A percentile compares a stretch with the other conserved stretches of the same genome.
phyloP scores from a whole-genome alignment of 1,284 basidiomycete genomes.

The Porodaedalea pini region DNA sequence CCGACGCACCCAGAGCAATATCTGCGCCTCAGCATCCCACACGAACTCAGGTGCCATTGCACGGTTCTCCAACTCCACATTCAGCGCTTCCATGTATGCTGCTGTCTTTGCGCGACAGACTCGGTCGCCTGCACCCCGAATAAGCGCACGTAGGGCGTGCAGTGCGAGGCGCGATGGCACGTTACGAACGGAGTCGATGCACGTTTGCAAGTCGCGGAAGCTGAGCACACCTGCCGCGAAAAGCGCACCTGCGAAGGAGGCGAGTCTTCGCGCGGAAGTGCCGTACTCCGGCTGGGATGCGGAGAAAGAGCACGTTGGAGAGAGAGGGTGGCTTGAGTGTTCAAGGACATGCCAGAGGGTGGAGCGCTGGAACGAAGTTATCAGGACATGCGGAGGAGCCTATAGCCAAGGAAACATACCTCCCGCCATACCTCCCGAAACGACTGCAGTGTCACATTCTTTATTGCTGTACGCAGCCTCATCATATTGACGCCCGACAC shows the following conservation, averaged over 20 bases:
- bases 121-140: not conserved
- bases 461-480: not conserved
- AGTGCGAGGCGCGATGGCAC: not conserved
- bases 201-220: not conserved
- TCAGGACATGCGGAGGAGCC: too few species aligned
- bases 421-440: constrained; percentile 1
- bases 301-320: too few species aligned
- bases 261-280: too few species aligned
- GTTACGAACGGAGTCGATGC: constrained; percentile 1
- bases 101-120: not conserved
- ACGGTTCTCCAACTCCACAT: not conserved
- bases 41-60: too few species aligned
- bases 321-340: too few species aligned
- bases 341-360: too few species aligned
- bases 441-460: not conserved
- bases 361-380: too few species aligned
- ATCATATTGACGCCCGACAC: not conserved
- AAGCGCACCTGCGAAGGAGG: too few species aligned
- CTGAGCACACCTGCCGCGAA: too few species aligned
- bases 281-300: too few species aligned
- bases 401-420: too few species aligned
- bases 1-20: not conserved
- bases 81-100: not conserved
- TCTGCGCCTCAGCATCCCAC: not conserved
- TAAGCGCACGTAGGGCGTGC: not conserved